Percentiles rank a stretch among this genome's conserved stretches.
Evolutionary conservation across 768 basidiomycete species (phyloP).

Genomic region (Phylloporus arenicola): DNA sequence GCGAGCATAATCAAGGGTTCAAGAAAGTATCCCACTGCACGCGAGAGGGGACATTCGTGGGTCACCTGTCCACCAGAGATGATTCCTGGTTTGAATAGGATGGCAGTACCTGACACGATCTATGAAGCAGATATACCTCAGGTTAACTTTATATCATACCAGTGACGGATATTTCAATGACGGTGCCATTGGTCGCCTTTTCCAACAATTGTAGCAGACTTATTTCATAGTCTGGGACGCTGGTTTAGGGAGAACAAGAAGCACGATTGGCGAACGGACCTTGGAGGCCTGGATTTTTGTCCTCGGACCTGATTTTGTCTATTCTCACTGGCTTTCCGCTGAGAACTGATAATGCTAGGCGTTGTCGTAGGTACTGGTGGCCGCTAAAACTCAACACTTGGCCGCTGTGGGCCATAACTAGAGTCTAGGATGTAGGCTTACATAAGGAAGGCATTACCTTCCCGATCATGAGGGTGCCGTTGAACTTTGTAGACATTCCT

Average conservation of each 20-base stretch:
- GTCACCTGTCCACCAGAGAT: conserved; percentile 75
- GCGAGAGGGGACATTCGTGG: conserved; percentile 85
- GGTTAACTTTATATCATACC: conserved; percentile 42
- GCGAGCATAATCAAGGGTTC: conserved; percentile 88
- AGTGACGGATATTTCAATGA: conserved; percentile 94
- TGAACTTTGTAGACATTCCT: conserved; percentile 10
- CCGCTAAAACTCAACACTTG: conserved; percentile 61
- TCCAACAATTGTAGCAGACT: conserved; percentile 84
- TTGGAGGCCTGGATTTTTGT: conserved; percentile 93
- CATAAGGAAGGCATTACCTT: conserved; percentile 14
- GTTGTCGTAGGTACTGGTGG: conserved; percentile 76
- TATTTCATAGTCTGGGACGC: conserved; percentile 76
- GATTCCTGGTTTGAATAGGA: conserved; percentile 89
- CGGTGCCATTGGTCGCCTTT: conserved; percentile 87
- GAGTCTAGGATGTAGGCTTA: no score
- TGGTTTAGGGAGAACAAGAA: not conserved
- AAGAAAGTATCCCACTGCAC: conserved; percentile 91
- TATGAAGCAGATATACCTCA: not conserved
- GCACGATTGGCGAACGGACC: conserved; percentile 42
- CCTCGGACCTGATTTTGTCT: conserved; percentile 82
- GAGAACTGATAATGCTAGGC: conserved; percentile 83
- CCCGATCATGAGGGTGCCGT: not conserved
- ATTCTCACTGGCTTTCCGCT: conserved; percentile 83
- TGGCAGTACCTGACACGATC: conserved; percentile 66
- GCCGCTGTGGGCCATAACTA: conserved; percentile 35